These are phyloP conservation scores for Alternaria rosae DNA, from an alignment of 2,329 filamentous ascomycete genomes.

Conservation along the genomic window DNA sequence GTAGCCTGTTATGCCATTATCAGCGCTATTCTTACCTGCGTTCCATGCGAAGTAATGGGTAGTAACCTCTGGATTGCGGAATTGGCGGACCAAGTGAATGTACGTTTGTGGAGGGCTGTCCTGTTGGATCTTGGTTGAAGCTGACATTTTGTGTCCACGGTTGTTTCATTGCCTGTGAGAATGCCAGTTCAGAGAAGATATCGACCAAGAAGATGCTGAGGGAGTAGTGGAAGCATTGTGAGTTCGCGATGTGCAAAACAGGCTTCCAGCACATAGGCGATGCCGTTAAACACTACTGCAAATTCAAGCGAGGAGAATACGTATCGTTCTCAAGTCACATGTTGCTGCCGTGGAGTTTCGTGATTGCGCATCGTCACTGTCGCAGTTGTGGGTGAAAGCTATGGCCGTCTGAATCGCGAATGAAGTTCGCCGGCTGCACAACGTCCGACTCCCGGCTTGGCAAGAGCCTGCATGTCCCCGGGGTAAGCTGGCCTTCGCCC, in stretches of 20 bases:
- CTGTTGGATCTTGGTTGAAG: background rate
- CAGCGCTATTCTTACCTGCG: rapidly evolving
- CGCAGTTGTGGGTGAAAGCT: background rate
- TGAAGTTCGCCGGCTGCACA: conserved; percentile 1
- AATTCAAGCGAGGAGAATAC: too few species aligned
- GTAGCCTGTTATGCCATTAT: background rate
- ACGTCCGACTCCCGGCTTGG: conserved; percentile 20
- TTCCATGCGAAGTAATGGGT: background rate
- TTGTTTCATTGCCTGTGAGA: background rate
- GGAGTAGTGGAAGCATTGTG: background rate
- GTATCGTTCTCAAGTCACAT: background rate
- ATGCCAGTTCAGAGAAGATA: background rate
- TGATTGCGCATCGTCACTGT: background rate
- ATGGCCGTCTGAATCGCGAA: background rate
- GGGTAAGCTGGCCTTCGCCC: conserved; percentile 14
- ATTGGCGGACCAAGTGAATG: background rate
- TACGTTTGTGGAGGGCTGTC: background rate
- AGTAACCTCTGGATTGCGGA: background rate
- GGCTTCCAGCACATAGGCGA: background rate
- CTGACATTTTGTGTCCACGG: background rate
- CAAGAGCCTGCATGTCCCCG: conserved; percentile 14
- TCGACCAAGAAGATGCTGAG: background rate
- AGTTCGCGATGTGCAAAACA: background rate
- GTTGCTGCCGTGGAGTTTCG: background rate
- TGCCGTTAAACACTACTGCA: background rate